Evolutionary conservation across 2,329 filamentous ascomycete species (phyloP).

Genomic region (Salinomyces thailandicus): DNA sequence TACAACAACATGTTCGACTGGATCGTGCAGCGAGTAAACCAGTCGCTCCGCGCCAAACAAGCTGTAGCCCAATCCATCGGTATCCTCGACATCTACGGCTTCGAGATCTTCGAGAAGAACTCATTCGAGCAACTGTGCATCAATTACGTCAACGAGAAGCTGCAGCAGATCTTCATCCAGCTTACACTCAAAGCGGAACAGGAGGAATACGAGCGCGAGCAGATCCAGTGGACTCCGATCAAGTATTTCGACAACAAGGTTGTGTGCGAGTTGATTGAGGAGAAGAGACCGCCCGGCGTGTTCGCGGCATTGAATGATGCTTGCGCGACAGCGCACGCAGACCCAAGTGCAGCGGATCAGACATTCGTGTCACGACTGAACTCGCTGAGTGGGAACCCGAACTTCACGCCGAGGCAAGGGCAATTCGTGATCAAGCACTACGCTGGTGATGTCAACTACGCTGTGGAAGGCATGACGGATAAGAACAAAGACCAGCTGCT

Average conservation of each 20-base stretch:
- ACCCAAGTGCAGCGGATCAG: conserved; percentile 84
- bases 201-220: conserved; percentile 89
- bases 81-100: conserved; percentile 97
- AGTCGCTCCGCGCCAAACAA: conserved; percentile 70
- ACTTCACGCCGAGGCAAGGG: conserved; percentile 83
- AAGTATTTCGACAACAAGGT: conserved; percentile 99
- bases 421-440: conserved; percentile 99
- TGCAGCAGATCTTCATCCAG: conserved; percentile 99
- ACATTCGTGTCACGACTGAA: conserved; percentile 93
- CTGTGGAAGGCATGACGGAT: conserved; percentile 92
- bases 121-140: conserved; percentile 98
- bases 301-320: conserved; percentile 96
- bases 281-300: conserved; percentile 77
- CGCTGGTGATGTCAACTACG: conserved; percentile 90
- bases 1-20: conserved; percentile 98
- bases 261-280: conserved; percentile 93
- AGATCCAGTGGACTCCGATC: conserved; percentile 98
- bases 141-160: conserved; percentile 98
- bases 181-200: conserved; percentile 93
- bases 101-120: conserved; percentile 98
- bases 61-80: conserved; percentile 75
- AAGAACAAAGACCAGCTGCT: conserved; percentile 98
- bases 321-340: conserved; percentile 94
- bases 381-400: conserved; percentile 73
- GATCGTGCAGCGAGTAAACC: conserved; percentile 89